Evolutionary conservation across 257 asterid species (phyloP), one percentile per base, ranked within the genome.

Genomic region (Rhazya stricta): DNA sequence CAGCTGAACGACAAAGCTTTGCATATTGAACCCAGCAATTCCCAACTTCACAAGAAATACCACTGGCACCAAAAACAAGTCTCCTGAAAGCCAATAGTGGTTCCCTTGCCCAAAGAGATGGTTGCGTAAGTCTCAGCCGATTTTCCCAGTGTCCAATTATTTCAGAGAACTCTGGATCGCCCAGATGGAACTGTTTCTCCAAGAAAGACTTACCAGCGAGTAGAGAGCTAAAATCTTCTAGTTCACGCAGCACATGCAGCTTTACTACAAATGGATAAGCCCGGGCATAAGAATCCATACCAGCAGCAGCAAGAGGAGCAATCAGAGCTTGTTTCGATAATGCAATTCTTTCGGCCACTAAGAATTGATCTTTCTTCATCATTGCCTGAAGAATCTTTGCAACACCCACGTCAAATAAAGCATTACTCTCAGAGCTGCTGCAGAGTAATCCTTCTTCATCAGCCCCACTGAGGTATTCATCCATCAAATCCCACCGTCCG

Each of bases 231-330:
- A 91, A 92, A 83, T 92, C 99, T 86, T 92, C 99, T 36, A 94
- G 88, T 86, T 94, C 99, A 72, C 88, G 91, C 80, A 94, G 97
- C 92, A 92, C 80, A 84, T 94, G 97, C 80, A 94, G 97, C 96
- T 94, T 94, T 72, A 94, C 97, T 74, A 88, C 89, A 79, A 89
- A 94, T 41, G 99, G 99, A 77, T 94, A 92, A 48, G 97, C 99
- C 70, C 99, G 90, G 74, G 92, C 93, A 82, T 92, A 94, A 75
- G 99, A 94, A 88, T 94, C 99, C 99, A 92, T 92, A 78, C 99
- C 99, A 25, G 99, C 97, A 81, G 99, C 99, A 84, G 99, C 97
- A 75, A 94, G 91, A 78, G 99, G 99, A 86, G 97, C 99, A 85
- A 94, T 94, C 60, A 94, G 87, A 83, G 97, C 89, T 79, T 94